Percentiles rank a stretch among this genome's conserved stretches.
phyloP scores from a whole-genome alignment of 2,329 filamentous ascomycete species.

The Exophiala phaeomuriformis region DNA sequence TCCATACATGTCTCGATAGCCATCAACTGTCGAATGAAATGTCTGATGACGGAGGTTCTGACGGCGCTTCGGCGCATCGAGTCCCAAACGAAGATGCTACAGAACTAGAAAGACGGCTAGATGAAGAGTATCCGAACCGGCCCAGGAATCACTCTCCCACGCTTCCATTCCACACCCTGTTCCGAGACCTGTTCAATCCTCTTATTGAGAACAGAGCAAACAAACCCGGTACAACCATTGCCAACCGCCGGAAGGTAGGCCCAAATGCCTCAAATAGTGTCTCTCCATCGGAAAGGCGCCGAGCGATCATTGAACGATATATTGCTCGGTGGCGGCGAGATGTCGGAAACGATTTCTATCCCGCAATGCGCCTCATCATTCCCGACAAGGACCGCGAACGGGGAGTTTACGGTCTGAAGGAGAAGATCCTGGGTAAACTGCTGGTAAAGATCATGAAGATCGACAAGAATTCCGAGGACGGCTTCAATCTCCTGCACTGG shows the following conservation, averaged over 20 bases:
- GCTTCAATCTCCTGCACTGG: conserved; percentile 79
- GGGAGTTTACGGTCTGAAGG: conserved; percentile 88
- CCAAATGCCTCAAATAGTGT: conserved; percentile 46
- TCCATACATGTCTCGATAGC: too few relatives aligned
- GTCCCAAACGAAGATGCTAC: conserved; percentile 1
- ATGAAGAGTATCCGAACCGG: conserved; percentile 65
- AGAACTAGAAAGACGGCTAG: conserved; percentile 38
- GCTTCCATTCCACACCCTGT: conserved; percentile 73
- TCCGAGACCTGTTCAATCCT: conserved; percentile 72
- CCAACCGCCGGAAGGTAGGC: conserved; percentile 52
- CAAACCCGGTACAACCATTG: conserved; percentile 56
- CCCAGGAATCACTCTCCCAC: conserved; percentile 75
- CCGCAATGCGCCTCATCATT: conserved; percentile 81
- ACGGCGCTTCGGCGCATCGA: conserved; percentile 6
- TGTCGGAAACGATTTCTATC: conserved; percentile 88
- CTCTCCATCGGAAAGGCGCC: conserved; percentile 68
- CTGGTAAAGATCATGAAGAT: conserved; percentile 92
- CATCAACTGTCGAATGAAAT: conserved; percentile 8
- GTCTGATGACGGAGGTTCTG: conserved; percentile 17
- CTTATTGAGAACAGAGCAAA: conserved; percentile 71
- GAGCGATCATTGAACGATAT: conserved; percentile 76
- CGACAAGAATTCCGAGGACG: conserved; percentile 82
- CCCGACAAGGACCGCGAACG: conserved; percentile 89
- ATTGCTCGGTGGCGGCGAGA: conserved; percentile 79
- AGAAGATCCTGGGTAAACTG: conserved; percentile 80